Evolutionary conservation across 2,329 filamentous ascomycete species (phyloP), one percentile per base, ranked within the genome.

Genomic region (Colletotrichum liriopes): DNA sequence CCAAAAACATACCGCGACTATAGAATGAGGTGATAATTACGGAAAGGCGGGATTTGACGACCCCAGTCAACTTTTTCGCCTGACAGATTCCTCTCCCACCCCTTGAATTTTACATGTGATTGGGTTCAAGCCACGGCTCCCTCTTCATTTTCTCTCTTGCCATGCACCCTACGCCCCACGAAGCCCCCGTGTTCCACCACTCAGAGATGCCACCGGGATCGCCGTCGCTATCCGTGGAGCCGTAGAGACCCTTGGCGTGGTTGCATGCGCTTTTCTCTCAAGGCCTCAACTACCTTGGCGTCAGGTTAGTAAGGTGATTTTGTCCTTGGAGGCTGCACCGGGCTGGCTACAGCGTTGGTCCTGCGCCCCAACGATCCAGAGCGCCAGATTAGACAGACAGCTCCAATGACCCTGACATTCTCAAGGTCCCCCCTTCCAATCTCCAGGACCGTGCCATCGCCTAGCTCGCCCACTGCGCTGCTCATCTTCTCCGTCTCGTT

Each of bases 61-160:
- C 47, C 59, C 60, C 66, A 45, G 41, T 59, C 59, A 43, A 49
- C 29, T 55, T 45, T 58, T 23, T 26, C 43, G 29, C 26, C 26
- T 55, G 45, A 41, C 43, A 60, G 51, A 49, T 41, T 14, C 37
- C 29, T 32, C 26, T 26, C 23, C 23, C 49, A 47, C 51, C 23
- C 49, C 39, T 62, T 61, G 56, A 43, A 41, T 37, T 73, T 73
- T 32, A 61, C 72, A 73, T 73, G 68, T 73, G 68, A 73, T 73
- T 56, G 39, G 61, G 72, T 73, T 73, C 63, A 73, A 49, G 72
- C 72, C 72, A 73, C 54, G 65, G 66, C 65, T 72, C 65, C n/a
- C 23, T 69, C 52, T 52, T 69, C 59, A 69, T 63, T 72, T 69
- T 72, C 69, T 69, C 65, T 59, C 65, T 47, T 35, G 32, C 16